Base-by-base conservation (phyloP, 192 early-diverging fungal genomes). In the Gigaspora rosea region DNA sequence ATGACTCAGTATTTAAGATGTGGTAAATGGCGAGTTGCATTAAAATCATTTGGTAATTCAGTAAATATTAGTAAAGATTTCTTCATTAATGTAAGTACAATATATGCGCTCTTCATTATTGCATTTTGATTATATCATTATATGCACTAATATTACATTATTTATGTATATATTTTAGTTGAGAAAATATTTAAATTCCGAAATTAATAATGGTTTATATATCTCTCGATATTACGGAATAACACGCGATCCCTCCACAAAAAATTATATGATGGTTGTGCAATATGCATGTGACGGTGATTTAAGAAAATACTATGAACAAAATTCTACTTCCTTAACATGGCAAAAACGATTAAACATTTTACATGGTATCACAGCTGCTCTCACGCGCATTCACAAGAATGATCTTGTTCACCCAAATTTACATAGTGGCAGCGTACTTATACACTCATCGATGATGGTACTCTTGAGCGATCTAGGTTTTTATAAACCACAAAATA, bases 361-460 rank as follows among this genome's bases (percentile, higher is more conserved):
- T 20, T 71, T 81, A 1, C 62, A 65, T 4, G 76, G 78, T 16
- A 78, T 85, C 8, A 76, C 81, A 1, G 75, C 74, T n/a, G 83
- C 81, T 27, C 74, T 85, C 59, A 78, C 51, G 51, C 77, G 78
- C 33, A 85, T 85, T 75, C 83, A 85, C 27, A 56, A 68, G 22
- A 76, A 85, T 58, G 78, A 78, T 35, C 78, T 82, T 32, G 76
- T 78, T 11, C 83, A 85, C 48, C 76, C 78, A 48, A 80, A 85
- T 47, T 76, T 85, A 20, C 75, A 76, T 76, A 27, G 22, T 2
- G 75, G 75, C 10, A 76, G 66, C 67, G 22, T 76, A 13, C 18
- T 75, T 8, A 71, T 36, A 56, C 22, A 48, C 47, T 22, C 16
- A 0, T 48, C 33, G 27, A 48, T 9, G 27, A 59, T 36, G 8